Evolutionary conservation across 78 protist species (phyloP), one percentile per base, ranked within the genome.

Genomic region (Dictyostelium purpureum): DNA sequence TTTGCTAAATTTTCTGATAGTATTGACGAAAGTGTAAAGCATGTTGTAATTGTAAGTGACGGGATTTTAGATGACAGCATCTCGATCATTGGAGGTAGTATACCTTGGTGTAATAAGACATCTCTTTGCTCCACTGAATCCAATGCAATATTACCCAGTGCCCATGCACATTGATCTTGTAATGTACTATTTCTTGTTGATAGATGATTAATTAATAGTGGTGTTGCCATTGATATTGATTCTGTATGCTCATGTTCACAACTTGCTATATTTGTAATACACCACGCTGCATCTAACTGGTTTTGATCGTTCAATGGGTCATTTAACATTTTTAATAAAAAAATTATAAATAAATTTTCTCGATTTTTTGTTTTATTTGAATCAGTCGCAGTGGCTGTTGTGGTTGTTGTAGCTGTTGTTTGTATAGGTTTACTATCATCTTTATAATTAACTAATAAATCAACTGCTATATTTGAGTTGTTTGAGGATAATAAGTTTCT

Each of bases 131-230:
- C 73, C 40, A 38, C 28, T 12, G 37, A 49, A 54, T 82, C 90
- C 7, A 54, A 38, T 51, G 90, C 77, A 70, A 82, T 70, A 18
- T 82, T 82, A 16, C 77, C 74, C 31, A 82, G 43, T 0, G 79
- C 73, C 90, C 90, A 82, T n/a, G 79, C 51, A 70, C 90, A 82
- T 70, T 82, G 90, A 49, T 82, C 90, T 70, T 82, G 74, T 71
- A 82, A 56, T 70, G 59, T 35, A 43, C 70, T 82, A 71, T 82
- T 63, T 1, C 40, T 42, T 26, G 45, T 24, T 31, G 74, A 51
- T 35, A 82, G n/a, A 70, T 70, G 75, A 16, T 67, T 52, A 10
- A 82, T 51, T 28, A 82, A 35, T 26, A 45, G n/a, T n/a, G 56
- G 54, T 26, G 73, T 82, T 2, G 52, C 19, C 33, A 14, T 11